These are phyloP conservation scores for Melaleuca quinquenervia DNA, from an alignment of 345 rosid species.

Conservation along the genomic window DNA sequence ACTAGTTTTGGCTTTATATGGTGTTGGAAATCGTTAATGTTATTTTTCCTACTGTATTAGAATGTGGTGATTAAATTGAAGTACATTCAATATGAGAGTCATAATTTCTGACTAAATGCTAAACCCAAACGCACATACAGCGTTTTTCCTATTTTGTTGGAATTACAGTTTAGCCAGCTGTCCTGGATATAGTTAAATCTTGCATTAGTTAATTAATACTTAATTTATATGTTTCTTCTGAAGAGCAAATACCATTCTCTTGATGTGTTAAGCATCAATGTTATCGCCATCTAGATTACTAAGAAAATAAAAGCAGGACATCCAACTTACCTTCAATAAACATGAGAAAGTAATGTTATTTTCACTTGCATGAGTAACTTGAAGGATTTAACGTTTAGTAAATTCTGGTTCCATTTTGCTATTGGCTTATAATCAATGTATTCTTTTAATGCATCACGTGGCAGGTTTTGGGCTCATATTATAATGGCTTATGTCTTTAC, in stretches of 20 bases:
- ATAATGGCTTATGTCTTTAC: slow-evolving; percentile 79
- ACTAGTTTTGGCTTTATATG: not conserved
- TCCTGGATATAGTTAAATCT: not conserved
- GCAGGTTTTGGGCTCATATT: slow-evolving; percentile 80
- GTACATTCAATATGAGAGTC: not conserved
- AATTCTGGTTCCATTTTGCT: not conserved
- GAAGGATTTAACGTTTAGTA: not conserved
- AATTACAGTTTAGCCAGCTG: not conserved
- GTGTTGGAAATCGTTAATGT: not conserved
- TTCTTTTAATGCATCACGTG: not conserved
- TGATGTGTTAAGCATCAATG: not conserved
- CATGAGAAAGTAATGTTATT: not conserved
- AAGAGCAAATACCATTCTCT: not conserved
- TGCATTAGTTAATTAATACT: not conserved
- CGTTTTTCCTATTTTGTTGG: not conserved
- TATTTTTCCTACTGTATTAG: not conserved
- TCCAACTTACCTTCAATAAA: not conserved
- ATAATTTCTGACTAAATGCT: not conserved
- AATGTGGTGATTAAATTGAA: not conserved
- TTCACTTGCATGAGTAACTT: not conserved
- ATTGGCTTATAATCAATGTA: not conserved
- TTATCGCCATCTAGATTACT: not conserved
- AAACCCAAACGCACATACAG: not conserved
- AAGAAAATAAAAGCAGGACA: not conserved
- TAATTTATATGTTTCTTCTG: not conserved